Conservation (phyloP, 345 rosid species). For the Syzygium oleosum region DNA sequence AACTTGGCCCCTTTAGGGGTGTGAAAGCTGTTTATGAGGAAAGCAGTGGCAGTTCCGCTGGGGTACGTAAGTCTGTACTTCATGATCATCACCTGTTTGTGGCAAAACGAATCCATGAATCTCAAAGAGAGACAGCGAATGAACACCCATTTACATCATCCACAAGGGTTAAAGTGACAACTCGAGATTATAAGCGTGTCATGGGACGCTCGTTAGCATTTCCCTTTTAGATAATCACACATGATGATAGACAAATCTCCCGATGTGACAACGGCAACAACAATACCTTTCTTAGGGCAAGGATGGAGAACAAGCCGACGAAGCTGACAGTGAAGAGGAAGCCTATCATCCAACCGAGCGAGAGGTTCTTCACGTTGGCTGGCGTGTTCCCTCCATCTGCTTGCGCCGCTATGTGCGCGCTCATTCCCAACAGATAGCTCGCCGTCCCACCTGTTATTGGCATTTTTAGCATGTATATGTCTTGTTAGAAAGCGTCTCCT, state of each 20-base stretch:
- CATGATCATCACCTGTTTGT: constrained; percentile 59
- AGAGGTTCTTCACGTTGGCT: constrained; percentile 45
- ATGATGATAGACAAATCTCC: too few species aligned
- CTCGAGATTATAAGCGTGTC: neutral
- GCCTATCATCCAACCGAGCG: constrained; percentile 67
- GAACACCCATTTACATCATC: neutral
- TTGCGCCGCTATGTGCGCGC: constrained; percentile 39
- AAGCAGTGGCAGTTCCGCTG: constrained; percentile 91
- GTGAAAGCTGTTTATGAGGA: constrained; percentile 86
- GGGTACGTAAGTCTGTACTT: constrained; percentile 81
- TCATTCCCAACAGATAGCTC: constrained; percentile 75
- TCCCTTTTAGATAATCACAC: too few species aligned
- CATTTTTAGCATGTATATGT: neutral
- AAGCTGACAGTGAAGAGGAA: constrained; percentile 82
- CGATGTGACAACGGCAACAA: neutral
- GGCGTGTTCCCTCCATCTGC: constrained; percentile 45
- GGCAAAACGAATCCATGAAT: neutral
- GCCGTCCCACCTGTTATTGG: constrained; percentile 67
- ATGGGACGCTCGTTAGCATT: too few species aligned
- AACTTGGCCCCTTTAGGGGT: constrained; percentile 87
- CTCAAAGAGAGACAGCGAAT: neutral
- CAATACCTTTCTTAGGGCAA: constrained; percentile 65
- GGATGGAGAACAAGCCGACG: constrained; percentile 78
- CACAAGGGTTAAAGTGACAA: neutral
- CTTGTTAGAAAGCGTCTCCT: neutral